These are phyloP conservation scores for Boletus eberwhitei DNA, from an alignment of 768 basidiomycete genomes.

Conservation along the genomic window DNA sequence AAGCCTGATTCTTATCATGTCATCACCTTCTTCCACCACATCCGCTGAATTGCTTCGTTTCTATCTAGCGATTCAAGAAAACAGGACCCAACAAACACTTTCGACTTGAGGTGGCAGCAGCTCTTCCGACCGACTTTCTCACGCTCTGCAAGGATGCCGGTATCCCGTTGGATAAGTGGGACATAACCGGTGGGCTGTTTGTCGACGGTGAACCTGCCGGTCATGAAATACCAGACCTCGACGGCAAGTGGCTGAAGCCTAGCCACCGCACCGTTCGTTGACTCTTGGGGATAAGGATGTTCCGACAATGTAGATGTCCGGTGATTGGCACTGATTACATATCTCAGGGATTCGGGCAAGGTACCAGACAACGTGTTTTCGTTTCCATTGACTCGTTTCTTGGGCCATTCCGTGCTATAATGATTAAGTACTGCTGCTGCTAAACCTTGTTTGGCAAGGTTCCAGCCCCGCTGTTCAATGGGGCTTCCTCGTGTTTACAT, in stretches of 20 bases:
- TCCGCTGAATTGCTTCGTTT: background rate
- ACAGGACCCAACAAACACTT: conserved; percentile 45
- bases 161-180: conserved; percentile 38
- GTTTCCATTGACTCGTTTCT: conserved; percentile 13
- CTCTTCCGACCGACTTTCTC: conserved; percentile 55
- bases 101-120: conserved; percentile 52
- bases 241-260: conserved; percentile 35
- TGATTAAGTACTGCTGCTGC: conserved; percentile 13
- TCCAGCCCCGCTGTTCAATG: conserved; percentile 18
- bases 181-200: conserved; percentile 44
- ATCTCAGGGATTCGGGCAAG: conserved; percentile 8
- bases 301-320: conserved; percentile 1
- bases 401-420: conserved; percentile 7
- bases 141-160: conserved; percentile 45
- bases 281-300: conserved; percentile 1
- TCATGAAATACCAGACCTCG: conserved; percentile 36
- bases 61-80: conserved; percentile 45
- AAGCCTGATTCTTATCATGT: conserved; percentile 19
- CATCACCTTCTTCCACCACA: background rate
- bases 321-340: background rate
- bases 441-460: conserved; percentile 24
- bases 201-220: conserved; percentile 41
- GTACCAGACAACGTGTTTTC: conserved; percentile 16
- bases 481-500: conserved; percentile 29
- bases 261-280: conserved; percentile 12